phyloP scores from a whole-genome alignment of 257 asterid genomes.

The Nicotiana otophora region DNA sequence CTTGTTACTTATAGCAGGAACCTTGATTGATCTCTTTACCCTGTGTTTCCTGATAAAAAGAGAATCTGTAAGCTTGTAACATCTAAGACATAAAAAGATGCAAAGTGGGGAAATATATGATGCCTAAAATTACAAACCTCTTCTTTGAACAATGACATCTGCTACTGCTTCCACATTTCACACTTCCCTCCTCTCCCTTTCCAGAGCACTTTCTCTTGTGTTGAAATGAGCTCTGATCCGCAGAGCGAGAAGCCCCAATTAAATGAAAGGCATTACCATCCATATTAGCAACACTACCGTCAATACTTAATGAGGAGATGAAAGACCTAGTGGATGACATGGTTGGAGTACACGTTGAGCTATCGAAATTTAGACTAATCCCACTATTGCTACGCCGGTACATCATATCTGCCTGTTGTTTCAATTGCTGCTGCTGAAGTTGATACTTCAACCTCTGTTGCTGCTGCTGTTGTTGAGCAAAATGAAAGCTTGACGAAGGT shows the following conservation, averaged over 20 bases:
- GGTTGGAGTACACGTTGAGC: constrained; percentile 74
- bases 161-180: constrained; percentile 79
- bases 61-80: not conserved
- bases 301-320: constrained; percentile 79
- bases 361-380: constrained; percentile 73
- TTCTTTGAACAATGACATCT: constrained; percentile 91
- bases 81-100: not conserved
- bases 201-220: constrained; percentile 73
- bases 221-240: constrained; percentile 63
- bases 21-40: constrained; percentile 57
- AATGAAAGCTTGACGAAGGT: constrained; percentile 28
- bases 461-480: constrained; percentile 44
- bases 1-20: constrained; percentile 74
- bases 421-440: constrained; percentile 61
- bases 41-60: constrained; percentile 50
- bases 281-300: constrained; percentile 72
- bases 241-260: constrained; percentile 64
- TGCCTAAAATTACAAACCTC: constrained; percentile 41
- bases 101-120: not conserved
- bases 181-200: constrained; percentile 81
- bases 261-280: constrained; percentile 58
- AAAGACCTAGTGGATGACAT: constrained; percentile 85
- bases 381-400: constrained; percentile 61
- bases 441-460: constrained; percentile 34
- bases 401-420: constrained; percentile 53